Percentiles rank a stretch among this genome's conserved stretches.
Conservation (phyloP, 2,329 filamentous ascomycete genomes). For the Teratosphaeria nubilosa region DNA sequence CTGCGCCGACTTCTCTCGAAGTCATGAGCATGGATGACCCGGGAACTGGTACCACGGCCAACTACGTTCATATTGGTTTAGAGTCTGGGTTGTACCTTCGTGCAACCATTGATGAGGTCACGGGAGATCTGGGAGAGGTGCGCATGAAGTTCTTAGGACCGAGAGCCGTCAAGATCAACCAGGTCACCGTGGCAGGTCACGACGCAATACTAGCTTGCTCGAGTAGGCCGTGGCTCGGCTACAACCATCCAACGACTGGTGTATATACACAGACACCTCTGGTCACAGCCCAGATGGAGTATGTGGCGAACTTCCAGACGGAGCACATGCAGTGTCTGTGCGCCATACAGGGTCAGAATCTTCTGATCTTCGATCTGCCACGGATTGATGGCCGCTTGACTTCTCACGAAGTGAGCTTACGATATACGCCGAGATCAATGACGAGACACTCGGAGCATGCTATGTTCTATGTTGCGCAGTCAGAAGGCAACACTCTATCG, state of each 20-base stretch:
- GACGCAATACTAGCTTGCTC: conserved; percentile 66
- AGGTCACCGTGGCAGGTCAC: conserved; percentile 77
- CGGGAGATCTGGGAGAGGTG: conserved; percentile 89
- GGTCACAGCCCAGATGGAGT: conserved; percentile 63
- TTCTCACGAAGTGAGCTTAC: conserved; percentile 34
- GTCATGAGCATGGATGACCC: conserved; percentile 97
- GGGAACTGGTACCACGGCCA: conserved; percentile 72
- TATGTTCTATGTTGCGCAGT: conserved; percentile 87
- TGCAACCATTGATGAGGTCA: conserved; percentile 89
- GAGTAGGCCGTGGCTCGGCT: conserved; percentile 91
- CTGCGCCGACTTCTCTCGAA: conserved; percentile 74
- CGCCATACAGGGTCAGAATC: conserved; percentile 17
- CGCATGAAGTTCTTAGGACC: conserved; percentile 89
- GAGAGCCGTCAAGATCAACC: conserved; percentile 80
- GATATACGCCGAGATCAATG: conserved; percentile 83
- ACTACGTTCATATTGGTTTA: conserved; percentile 92
- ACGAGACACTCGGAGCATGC: conserved; percentile 79
- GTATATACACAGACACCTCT: conserved; percentile 87
- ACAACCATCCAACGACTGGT: conserved; percentile 77
- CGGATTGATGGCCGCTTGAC: conserved; percentile 17
- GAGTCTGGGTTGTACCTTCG: conserved; percentile 93
- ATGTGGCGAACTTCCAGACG: conserved; percentile 93
- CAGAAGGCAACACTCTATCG: conserved; percentile 79
- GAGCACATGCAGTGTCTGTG: conserved; percentile 51
- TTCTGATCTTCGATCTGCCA: conserved; percentile 60